phyloP scores from a whole-genome alignment of 2,329 filamentous ascomycete species.

The Xylariales sp. region DNA sequence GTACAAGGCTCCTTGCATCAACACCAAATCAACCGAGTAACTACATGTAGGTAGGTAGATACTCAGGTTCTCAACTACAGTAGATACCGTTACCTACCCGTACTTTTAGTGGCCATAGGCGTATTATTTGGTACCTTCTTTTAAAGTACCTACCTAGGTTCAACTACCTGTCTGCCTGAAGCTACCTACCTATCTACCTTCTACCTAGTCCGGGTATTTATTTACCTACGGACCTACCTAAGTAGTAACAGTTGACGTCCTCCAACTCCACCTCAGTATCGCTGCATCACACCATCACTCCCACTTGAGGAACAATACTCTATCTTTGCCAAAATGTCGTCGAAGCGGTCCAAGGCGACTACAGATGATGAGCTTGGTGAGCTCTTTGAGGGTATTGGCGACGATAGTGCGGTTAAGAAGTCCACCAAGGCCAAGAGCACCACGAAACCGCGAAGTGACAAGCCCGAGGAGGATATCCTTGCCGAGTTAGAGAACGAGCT shows the following conservation, averaged over 20 bases:
- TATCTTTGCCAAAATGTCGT: slow-evolving; percentile 61
- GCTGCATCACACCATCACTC: not conserved
- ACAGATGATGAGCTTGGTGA: slow-evolving; percentile 73
- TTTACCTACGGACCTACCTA: not conserved
- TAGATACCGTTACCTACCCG: no score
- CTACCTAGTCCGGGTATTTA: not conserved
- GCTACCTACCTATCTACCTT: not conserved
- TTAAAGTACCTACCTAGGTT: no score
- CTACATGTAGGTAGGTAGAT: no score
- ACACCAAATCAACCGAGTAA: not conserved
- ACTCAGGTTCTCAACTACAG: no score
- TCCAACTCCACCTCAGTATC: slow-evolving; percentile 9
- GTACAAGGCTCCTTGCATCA: slow-evolving; percentile 1
- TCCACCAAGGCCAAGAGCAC: slow-evolving; percentile 62
- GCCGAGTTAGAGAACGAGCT: slow-evolving; percentile 86
- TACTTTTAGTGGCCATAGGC: no score
- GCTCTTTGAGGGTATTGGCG: slow-evolving; percentile 72
- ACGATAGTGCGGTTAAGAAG: slow-evolving; percentile 64
- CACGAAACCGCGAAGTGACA: slow-evolving; percentile 56
- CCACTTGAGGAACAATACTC: slow-evolving; percentile 2
- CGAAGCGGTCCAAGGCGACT: slow-evolving; percentile 69
- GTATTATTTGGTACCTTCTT: no score
- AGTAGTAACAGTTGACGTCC: slow-evolving; percentile 7
- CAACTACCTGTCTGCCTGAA: not conserved
- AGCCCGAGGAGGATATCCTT: slow-evolving; percentile 77